phyloP scores from a whole-genome alignment of 176 grass and related monocot genomes.

The Panicum miliaceum region DNA sequence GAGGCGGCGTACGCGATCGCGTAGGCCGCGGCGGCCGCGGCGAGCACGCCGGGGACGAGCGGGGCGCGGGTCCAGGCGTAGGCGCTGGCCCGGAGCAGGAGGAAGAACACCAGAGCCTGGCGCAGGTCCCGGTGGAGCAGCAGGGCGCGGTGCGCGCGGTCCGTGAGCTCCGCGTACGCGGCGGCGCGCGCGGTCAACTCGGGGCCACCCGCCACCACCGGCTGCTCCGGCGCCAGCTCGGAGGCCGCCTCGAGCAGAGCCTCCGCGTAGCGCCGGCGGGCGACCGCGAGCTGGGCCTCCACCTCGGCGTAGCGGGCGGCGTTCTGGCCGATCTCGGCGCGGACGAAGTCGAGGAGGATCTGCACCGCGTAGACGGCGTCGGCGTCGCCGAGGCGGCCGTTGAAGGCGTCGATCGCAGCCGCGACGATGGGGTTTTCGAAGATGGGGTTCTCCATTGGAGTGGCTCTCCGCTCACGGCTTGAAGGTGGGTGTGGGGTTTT shows the following conservation, averaged over 20 bases:
- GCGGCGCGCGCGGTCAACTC: background rate
- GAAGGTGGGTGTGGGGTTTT: background rate
- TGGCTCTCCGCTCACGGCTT: no score
- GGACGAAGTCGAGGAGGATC: background rate
- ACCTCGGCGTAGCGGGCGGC: no score
- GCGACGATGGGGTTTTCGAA: background rate
- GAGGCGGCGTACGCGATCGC: slow-evolving; percentile 25
- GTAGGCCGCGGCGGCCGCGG: background rate
- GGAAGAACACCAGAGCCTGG: background rate
- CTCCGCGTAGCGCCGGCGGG: background rate
- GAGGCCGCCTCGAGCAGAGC: background rate
- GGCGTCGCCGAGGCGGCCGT: background rate
- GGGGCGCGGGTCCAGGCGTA: background rate
- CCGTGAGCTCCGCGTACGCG: no score
- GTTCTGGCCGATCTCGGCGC: background rate
- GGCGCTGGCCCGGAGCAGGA: background rate
- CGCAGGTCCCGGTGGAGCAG: background rate
- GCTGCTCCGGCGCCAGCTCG: background rate
- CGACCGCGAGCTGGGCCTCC: background rate
- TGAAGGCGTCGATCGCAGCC: background rate
- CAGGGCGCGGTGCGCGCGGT: background rate
- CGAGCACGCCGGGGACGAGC: slow-evolving; percentile 17
- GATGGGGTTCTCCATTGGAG: background rate
- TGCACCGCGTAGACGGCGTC: background rate
- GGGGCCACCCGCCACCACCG: background rate